phyloP scores from a whole-genome alignment of 2,329 filamentous ascomycete genomes.

The Stagonosporopsis rhizophila region DNA sequence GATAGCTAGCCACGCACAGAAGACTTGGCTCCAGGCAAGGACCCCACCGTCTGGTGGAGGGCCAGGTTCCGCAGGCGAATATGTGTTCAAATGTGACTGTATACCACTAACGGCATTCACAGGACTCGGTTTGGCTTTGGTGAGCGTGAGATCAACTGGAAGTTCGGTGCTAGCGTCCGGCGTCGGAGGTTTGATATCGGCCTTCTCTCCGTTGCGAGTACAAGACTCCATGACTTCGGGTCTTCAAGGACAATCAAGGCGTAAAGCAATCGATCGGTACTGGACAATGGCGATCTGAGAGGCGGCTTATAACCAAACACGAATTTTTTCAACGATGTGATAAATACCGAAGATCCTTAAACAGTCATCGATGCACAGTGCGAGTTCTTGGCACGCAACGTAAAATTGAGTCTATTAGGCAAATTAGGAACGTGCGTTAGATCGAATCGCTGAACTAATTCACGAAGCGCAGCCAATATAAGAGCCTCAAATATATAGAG shows the following conservation, averaged over 20 bases:
- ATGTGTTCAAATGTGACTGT: conserved; percentile 46
- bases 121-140: conserved; percentile 23
- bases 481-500: too few species aligned
- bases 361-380: conserved; percentile 9
- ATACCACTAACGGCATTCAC: conserved; percentile 34
- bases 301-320: neutral
- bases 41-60: conserved; percentile 52
- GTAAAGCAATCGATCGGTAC: neutral
- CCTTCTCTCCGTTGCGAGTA: conserved; percentile 17
- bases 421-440: neutral
- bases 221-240: neutral
- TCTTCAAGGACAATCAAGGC: neutral
- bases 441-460: neutral
- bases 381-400: conserved; percentile 1
- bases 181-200: conserved; percentile 13
- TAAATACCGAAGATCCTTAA: neutral
- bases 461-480: neutral
- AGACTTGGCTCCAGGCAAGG: conserved; percentile 40
- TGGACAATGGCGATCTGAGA: too few species aligned
- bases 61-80: conserved; percentile 34
- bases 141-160: conserved; percentile 11
- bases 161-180: conserved; percentile 10
- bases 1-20: conserved; percentile 42
- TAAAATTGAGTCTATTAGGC: neutral
- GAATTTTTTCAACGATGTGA: neutral